Percentiles rank a stretch among this genome's conserved stretches.
Conservation (phyloP, 352 stramenopile genomes). For the Globisporangium spiculum region DNA sequence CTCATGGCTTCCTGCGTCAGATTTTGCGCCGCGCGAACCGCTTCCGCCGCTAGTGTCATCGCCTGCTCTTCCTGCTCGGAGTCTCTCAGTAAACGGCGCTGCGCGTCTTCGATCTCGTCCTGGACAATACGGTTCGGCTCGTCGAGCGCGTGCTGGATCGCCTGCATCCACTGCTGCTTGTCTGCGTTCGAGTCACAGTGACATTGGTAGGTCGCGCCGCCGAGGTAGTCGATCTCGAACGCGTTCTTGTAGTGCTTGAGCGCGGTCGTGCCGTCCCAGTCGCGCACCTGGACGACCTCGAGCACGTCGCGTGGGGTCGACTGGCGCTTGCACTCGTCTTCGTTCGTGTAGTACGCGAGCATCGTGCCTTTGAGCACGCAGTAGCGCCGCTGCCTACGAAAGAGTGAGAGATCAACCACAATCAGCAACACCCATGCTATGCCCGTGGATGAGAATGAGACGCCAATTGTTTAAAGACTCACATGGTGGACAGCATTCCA, state of each 20-base stretch:
- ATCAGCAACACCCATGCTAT: background rate
- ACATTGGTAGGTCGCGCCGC: conserved; percentile 51
- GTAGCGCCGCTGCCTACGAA: conserved; percentile 58
- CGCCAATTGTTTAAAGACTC: conserved; percentile 12
- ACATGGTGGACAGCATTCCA: conserved; percentile 49
- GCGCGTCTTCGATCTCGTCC: conserved; percentile 74
- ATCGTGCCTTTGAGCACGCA: conserved; percentile 79
- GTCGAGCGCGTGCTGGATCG: conserved; percentile 61
- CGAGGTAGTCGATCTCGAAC: conserved; percentile 34
- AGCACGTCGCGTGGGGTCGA: conserved; percentile 53
- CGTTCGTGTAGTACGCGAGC: conserved; percentile 55
- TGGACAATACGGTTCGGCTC: conserved; percentile 69
- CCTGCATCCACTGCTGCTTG: conserved; percentile 53
- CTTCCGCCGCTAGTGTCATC: conserved; percentile 43
- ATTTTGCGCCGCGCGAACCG: conserved; percentile 35
- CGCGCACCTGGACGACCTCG: conserved; percentile 47
- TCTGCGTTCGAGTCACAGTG: conserved; percentile 51
- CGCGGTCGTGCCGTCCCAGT: conserved; percentile 28
- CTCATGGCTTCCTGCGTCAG: conserved; percentile 28
- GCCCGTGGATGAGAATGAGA: background rate
- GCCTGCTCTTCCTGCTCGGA: conserved; percentile 35
- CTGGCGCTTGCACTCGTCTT: conserved; percentile 46
- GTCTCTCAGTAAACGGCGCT: conserved; percentile 45
- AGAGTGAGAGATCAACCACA: background rate
- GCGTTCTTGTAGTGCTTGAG: conserved; percentile 19